These are phyloP conservation scores for Pseudogymnoascus sp. DNA, from an alignment of 2,329 filamentous ascomycete genomes.

Conservation along the genomic window DNA sequence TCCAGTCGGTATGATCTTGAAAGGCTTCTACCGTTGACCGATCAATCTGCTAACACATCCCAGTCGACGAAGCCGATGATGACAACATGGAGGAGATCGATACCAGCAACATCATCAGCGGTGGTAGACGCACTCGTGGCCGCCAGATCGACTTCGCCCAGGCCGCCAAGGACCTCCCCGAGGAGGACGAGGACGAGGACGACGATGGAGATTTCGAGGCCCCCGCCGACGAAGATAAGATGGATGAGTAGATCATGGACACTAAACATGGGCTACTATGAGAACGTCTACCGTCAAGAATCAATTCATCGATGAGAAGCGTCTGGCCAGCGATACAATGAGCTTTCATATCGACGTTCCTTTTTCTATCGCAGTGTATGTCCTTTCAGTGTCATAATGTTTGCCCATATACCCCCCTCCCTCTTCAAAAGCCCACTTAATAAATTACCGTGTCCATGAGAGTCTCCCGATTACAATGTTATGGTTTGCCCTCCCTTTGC, in stretches of 20 bases:
- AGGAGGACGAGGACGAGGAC: constrained; percentile 71
- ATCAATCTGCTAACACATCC: constrained; percentile 19
- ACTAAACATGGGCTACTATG: neutral
- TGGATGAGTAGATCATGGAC: constrained; percentile 46
- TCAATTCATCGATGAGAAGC: constrained; percentile 4
- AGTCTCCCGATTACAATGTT: neutral
- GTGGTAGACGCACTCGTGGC: constrained; percentile 79
- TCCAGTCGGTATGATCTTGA: constrained; percentile 24
- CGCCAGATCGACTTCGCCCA: constrained; percentile 90
- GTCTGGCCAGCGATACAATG: constrained; percentile 5
- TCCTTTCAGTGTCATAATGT: neutral
- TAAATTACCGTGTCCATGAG: neutral
- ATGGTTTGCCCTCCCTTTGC: neutral
- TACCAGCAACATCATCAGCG: constrained; percentile 73
- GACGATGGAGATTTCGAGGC: constrained; percentile 64
- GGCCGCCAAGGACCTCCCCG: constrained; percentile 71
- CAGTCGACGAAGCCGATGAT: constrained; percentile 66
- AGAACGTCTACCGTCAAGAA: neutral
- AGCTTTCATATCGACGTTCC: neutral
- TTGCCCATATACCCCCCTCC: neutral
- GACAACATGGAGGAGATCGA: constrained; percentile 89
- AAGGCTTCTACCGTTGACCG: constrained; percentile 25
- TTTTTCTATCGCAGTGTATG: neutral
- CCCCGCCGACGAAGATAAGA: constrained; percentile 57
- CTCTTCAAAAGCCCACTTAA: neutral